Evolutionary conservation across 2,329 filamentous ascomycete genomes (phyloP).

Genomic region (Metarhizium robertsii): DNA sequence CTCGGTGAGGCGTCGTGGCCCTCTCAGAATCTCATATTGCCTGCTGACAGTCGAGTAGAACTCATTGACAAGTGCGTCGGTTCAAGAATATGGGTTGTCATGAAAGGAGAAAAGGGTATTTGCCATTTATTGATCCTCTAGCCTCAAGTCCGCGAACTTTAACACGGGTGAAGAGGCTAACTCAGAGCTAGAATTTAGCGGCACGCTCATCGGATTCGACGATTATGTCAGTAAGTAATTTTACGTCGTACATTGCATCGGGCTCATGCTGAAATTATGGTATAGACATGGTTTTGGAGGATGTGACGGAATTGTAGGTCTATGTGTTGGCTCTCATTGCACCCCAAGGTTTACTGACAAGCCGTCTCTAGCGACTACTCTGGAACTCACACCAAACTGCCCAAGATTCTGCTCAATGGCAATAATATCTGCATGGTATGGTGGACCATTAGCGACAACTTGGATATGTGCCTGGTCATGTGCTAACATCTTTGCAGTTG

Average conservation of each 20-base stretch:
- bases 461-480: neutral
- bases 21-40: neutral
- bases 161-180: neutral
- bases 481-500: conserved; percentile 38
- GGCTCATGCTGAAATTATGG: neutral
- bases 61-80: conserved; percentile 99
- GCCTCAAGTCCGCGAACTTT: neutral
- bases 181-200: conserved; percentile 69
- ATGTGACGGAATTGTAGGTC: conserved; percentile 89
- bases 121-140: neutral
- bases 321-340: neutral
- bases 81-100: conserved; percentile 95
- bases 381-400: conserved; percentile 76
- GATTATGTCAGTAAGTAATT: conserved; percentile 94
- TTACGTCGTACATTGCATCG: neutral
- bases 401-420: conserved; percentile 92
- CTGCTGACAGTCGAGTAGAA: conserved; percentile 43
- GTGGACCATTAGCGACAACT: conserved; percentile 8
- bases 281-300: conserved; percentile 93
- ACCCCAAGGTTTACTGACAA: neutral
- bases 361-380: conserved; percentile 67
- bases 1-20: conserved; percentile 40
- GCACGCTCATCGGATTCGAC: conserved; percentile 89
- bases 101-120: conserved; percentile 96
- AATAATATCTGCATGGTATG: conserved; percentile 99